Evolutionary conservation across 768 basidiomycete species (phyloP).

Genomic region (Trametopsis cervina): DNA sequence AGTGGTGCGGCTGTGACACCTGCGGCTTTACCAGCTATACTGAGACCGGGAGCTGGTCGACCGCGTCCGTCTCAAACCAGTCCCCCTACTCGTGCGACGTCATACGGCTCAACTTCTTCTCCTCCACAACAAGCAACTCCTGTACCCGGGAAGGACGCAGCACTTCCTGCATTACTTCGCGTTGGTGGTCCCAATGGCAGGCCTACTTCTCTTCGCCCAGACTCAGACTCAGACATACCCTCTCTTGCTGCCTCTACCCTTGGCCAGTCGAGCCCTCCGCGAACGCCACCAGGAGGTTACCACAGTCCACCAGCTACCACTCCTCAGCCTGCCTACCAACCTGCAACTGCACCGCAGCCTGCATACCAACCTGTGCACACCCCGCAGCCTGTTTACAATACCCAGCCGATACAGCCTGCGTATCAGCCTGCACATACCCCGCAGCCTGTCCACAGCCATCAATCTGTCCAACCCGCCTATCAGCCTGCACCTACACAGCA

Average conservation of each 20-base stretch:
- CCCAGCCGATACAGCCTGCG: not conserved
- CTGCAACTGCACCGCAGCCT: not conserved
- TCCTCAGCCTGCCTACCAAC: not conserved
- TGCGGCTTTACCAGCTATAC: not conserved
- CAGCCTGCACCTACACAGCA: not conserved
- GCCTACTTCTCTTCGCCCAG: constrained; percentile 10
- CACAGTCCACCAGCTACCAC: not conserved
- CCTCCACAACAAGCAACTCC: not conserved
- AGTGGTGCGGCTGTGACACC: no score
- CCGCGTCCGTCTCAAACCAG: not conserved
- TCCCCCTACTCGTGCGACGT: no score
- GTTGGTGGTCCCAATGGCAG: not conserved
- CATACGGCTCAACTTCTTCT: no score
- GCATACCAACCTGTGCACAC: not conserved
- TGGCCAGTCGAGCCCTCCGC: no score
- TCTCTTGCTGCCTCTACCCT: not conserved
- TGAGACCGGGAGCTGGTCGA: not conserved
- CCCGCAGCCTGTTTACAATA: not conserved
- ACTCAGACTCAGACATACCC: constrained; percentile 4
- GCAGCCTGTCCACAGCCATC: not conserved
- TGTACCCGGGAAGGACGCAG: not conserved
- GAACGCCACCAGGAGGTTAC: no score
- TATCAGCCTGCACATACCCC: not conserved
- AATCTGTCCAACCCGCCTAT: not conserved
- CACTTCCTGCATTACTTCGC: not conserved